Conservation (phyloP, 345 rosid species). For the Psidium friedrichsthalianum region DNA sequence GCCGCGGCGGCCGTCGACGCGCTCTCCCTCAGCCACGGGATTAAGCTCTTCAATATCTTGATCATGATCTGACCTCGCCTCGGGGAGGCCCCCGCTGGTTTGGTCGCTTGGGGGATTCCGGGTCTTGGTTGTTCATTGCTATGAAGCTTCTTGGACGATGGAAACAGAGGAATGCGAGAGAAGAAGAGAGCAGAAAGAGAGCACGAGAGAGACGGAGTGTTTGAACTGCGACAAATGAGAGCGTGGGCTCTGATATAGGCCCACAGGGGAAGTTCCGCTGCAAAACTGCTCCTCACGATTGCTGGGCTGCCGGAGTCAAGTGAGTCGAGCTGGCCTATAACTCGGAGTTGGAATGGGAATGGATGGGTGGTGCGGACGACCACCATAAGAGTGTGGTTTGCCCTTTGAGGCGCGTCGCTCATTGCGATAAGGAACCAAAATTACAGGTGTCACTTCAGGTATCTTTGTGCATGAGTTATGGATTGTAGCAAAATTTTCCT, state of each 20-base stretch:
- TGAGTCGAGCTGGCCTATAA: background rate
- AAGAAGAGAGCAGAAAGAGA: background rate
- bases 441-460: background rate
- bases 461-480: background rate
- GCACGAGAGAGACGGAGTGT: background rate
- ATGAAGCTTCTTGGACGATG: background rate
- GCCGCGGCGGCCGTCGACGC: background rate
- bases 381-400: background rate
- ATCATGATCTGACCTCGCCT: background rate
- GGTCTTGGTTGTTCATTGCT: background rate
- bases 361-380: background rate
- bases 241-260: fast-evolving
- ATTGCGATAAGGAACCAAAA: background rate
- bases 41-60: background rate
- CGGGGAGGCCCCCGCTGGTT: background rate
- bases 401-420: background rate
- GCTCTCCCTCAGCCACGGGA: background rate
- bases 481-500: background rate
- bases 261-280: background rate
- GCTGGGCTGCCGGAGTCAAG: background rate
- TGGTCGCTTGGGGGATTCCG: background rate
- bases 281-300: background rate
- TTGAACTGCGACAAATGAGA: background rate
- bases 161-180: background rate
- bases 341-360: background rate